Percentiles rank a stretch among this genome's conserved stretches.
Conservation (phyloP, 345 rosid species). For the Brassica carinata region DNA sequence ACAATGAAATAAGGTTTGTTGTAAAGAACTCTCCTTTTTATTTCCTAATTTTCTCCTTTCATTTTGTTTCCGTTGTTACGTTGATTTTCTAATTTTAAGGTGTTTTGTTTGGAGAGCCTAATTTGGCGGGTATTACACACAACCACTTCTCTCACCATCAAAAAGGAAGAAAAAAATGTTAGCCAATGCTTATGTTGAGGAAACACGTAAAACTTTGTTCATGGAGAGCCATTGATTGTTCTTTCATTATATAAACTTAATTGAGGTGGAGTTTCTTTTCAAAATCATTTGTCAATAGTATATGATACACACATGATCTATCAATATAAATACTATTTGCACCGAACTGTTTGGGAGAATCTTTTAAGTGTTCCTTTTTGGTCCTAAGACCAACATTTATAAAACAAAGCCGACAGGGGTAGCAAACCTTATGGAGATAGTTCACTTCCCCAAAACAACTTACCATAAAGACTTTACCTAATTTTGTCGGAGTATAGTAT, state of each 20-base stretch:
- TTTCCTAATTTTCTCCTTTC: neutral
- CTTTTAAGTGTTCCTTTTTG: too few species aligned
- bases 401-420: too few species aligned
- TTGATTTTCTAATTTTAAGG: slow-evolving; percentile 30
- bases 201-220: neutral
- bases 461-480: too few species aligned
- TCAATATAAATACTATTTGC: neutral
- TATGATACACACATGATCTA: neutral
- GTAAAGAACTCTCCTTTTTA: slow-evolving; percentile 26
- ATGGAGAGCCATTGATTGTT: neutral
- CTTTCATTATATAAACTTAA: neutral
- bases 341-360: neutral
- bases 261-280: neutral
- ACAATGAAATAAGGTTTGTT: slow-evolving; percentile 29
- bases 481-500: too few species aligned
- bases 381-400: too few species aligned
- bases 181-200: slow-evolving; percentile 6
- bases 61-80: slow-evolving; percentile 18
- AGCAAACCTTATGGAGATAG: too few species aligned
- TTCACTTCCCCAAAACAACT: too few species aligned
- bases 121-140: slow-evolving; percentile 38
- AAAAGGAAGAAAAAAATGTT: slow-evolving; percentile 3
- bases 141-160: slow-evolving; percentile 11
- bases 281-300: neutral
- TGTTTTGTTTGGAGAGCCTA: slow-evolving; percentile 29